These are phyloP conservation scores for Acephala macrosclerotiorum DNA, from an alignment of 2,329 filamentous ascomycete species.

Conservation along the genomic window DNA sequence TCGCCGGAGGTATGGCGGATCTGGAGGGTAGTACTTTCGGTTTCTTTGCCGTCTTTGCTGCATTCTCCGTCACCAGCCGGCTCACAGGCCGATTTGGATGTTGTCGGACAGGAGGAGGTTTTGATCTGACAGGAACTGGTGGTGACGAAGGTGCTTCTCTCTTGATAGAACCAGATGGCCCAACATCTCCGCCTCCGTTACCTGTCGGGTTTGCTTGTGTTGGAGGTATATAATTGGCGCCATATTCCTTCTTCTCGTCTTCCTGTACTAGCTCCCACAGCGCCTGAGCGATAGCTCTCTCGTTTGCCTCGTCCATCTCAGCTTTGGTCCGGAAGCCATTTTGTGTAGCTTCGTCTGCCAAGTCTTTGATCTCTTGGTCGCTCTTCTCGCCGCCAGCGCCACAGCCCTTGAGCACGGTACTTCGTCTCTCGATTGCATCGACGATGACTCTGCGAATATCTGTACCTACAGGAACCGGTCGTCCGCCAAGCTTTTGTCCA, in stretches of 20 bases:
- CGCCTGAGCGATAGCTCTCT: conserved; percentile 84
- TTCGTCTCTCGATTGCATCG: conserved; percentile 73
- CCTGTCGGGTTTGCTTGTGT: conserved; percentile 42
- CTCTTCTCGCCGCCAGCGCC: conserved; percentile 69
- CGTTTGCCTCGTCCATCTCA: conserved; percentile 89
- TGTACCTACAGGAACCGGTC: conserved; percentile 59
- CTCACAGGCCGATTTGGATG: conserved; percentile 36
- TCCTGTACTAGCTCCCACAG: conserved; percentile 88
- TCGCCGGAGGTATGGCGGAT: conserved; percentile 7
- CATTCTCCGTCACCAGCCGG: conserved; percentile 37
- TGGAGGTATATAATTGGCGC: conserved; percentile 40
- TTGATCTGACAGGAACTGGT: conserved; percentile 13
- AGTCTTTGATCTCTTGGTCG: conserved; percentile 69
- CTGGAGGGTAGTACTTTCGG: conserved; percentile 27
- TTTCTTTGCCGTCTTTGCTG: conserved; percentile 35
- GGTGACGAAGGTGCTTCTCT: conserved; percentile 22
- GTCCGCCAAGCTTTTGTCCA: conserved; percentile 77
- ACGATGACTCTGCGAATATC: conserved; percentile 78
- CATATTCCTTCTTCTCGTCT: conserved; percentile 55
- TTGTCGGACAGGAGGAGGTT: conserved; percentile 30
- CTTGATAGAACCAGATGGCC: conserved; percentile 21
- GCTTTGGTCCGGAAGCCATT: conserved; percentile 84
- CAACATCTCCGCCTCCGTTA: conserved; percentile 40
- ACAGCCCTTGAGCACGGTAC: conserved; percentile 74
- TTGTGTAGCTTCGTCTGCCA: conserved; percentile 67